Evolutionary conservation across 176 grass and related monocot species (phyloP).

Genomic region (Aegilops speltoides): DNA sequence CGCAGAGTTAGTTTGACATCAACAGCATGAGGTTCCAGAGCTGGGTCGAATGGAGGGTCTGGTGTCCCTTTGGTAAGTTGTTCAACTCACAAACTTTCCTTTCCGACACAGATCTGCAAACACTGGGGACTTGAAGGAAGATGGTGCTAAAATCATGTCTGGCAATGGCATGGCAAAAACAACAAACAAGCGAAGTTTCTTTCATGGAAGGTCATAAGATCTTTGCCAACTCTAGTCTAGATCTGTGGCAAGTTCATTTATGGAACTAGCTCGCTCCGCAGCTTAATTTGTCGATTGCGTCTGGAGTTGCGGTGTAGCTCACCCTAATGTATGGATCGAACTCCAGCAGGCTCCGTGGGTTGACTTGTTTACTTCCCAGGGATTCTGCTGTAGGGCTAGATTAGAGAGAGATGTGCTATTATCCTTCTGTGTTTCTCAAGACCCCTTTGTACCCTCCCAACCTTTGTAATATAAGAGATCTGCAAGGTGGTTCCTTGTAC

Average conservation of each 20-base stretch:
- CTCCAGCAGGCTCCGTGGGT: neutral
- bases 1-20: constrained; percentile 73
- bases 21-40: constrained; percentile 47
- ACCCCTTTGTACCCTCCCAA: constrained; percentile 3
- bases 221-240: neutral
- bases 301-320: neutral
- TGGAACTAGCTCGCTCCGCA: neutral
- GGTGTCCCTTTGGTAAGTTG: constrained; percentile 49
- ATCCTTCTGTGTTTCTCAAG: neutral
- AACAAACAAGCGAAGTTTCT: neutral
- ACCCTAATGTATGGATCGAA: constrained; percentile 20
- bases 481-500: neutral
- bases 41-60: constrained; percentile 14
- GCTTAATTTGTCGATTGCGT: neutral
- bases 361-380: constrained; percentile 11
- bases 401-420: neutral
- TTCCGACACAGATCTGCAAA: constrained; percentile 54
- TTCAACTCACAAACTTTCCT: constrained; percentile 49
- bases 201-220: neutral
- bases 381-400: constrained; percentile 41
- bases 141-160: constrained; percentile 19
- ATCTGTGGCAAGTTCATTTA: neutral
- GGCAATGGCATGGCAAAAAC: constrained; percentile 19
- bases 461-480: constrained; percentile 31
- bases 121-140: neutral